Conservation (phyloP, 345 rosid species). For the Cochlearia excelsa region DNA sequence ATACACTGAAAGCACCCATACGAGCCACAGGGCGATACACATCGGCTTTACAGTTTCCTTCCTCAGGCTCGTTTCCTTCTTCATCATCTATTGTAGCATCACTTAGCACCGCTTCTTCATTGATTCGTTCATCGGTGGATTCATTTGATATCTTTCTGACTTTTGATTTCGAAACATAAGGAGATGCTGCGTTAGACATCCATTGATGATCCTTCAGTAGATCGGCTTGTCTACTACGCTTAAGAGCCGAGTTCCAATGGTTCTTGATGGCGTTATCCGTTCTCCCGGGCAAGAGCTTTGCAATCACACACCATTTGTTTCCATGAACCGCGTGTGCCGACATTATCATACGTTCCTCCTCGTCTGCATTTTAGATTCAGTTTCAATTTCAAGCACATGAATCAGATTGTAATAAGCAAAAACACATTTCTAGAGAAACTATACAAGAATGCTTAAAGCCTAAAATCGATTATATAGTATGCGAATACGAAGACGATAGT, state of each 20-base stretch:
- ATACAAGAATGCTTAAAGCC: no score
- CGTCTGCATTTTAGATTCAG: constrained; percentile 41
- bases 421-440: no score
- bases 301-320: constrained; percentile 79
- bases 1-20: constrained; percentile 56
- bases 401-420: no score
- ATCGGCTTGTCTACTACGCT: constrained; percentile 32
- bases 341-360: constrained; percentile 62
- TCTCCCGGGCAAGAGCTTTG: constrained; percentile 73
- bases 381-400: no score
- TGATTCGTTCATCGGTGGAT: constrained; percentile 48
- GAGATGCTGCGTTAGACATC: constrained; percentile 17
- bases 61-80: constrained; percentile 28
- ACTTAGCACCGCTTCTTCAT: no score
- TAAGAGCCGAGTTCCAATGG: constrained; percentile 33
- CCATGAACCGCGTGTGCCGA: constrained; percentile 64
- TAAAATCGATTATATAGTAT: no score
- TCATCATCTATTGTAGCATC: no score
- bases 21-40: constrained; percentile 64
- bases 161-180: constrained; percentile 13
- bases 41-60: constrained; percentile 35
- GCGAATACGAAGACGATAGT: no score
- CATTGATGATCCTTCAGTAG: constrained; percentile 4
- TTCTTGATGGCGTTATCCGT: constrained; percentile 74
- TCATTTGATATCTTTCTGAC: constrained; percentile 42